Base-by-base conservation (phyloP, 192 early-diverging fungal species). In the Chytriomyces sp. region DNA sequence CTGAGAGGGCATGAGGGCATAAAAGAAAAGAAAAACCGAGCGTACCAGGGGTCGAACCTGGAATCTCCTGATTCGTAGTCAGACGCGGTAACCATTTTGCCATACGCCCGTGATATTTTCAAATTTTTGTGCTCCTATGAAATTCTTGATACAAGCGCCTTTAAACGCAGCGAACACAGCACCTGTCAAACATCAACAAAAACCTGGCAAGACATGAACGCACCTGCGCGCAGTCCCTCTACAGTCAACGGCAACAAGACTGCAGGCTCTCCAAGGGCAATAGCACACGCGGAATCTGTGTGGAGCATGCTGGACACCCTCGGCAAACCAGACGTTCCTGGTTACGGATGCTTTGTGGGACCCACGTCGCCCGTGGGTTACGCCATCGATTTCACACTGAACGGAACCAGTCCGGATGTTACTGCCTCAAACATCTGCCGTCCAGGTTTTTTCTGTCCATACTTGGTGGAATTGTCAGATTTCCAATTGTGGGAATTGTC, bases 391-490 rank as follows among this genome's bases (percentile, higher is more conserved):
- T 43, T 71, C 45, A 72, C 71, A 9, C 11, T 16, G 9, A 45
- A 73, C 44, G 71, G 60, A 64, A 44, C 71, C 45, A 16, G 16
- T 0, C 26, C 61, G 10, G 53, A 13, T 4, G 10, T 45, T 9
- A 73, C 59, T 10, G 44, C 47, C 44, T 28, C 44, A 16, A 73
- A 60, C 9, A 60, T 60, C 8, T 76, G 75, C 75, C 35, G 45
- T 10, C 72, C 73, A 20, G 79, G 79, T 6, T 80, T 66, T 24
- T 80, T 61, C 66, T 76, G 74, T 43, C 79, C 79, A 1, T 76
- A 78, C 59, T 61, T 69, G 48, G 8, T 53, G 18, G 9, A 10
- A 53, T 53, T 53, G 50, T 53, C 8, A 8, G 18, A 18, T 18
- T 53, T 53, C 50, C 18, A 53, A n/a, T n/a, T n/a, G 35, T 35